Conservation (phyloP, 1,139 yeast genomes). For the Sugiyamaella novakii region DNA sequence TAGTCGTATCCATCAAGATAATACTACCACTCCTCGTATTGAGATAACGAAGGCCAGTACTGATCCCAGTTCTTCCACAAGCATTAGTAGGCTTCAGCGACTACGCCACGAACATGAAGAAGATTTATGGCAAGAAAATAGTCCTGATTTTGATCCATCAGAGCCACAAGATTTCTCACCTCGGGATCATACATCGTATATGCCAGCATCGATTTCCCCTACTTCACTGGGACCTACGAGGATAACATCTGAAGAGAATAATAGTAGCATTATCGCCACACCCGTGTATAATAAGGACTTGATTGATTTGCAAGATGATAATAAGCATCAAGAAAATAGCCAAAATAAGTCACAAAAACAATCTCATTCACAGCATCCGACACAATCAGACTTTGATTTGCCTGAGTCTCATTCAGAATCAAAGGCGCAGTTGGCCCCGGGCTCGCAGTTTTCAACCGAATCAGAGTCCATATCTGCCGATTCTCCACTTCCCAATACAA, state of each 20-base stretch:
- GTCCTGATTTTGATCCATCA: conserved; percentile 57
- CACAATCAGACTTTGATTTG: neutral
- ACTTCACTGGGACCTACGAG: conserved; percentile 9
- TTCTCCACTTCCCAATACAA: neutral
- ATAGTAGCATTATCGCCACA: neutral
- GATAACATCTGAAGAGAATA: neutral
- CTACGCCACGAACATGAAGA: conserved; percentile 46
- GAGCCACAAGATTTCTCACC: conserved; percentile 66
- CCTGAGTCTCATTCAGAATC: neutral
- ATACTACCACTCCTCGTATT: conserved; percentile 3
- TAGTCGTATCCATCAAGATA: neutral
- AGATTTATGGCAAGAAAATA: conserved; percentile 22
- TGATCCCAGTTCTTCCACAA: conserved; percentile 5
- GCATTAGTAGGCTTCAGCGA: conserved; percentile 22
- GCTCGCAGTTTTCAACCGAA: neutral
- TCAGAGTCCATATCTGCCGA: neutral
- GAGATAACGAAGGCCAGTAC: conserved; percentile 10
- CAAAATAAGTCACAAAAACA: neutral
- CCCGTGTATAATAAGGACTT: neutral
- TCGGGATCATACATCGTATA: conserved; percentile 25
- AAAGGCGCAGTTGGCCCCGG: neutral
- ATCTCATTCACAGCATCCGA: neutral
- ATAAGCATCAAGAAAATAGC: neutral
- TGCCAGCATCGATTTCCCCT: conserved; percentile 16
- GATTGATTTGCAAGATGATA: conserved; percentile 4